Percentiles rank a stretch among this genome's conserved stretches.
Conservation (phyloP, 257 asterid genomes). For the Linaria vulgaris region DNA sequence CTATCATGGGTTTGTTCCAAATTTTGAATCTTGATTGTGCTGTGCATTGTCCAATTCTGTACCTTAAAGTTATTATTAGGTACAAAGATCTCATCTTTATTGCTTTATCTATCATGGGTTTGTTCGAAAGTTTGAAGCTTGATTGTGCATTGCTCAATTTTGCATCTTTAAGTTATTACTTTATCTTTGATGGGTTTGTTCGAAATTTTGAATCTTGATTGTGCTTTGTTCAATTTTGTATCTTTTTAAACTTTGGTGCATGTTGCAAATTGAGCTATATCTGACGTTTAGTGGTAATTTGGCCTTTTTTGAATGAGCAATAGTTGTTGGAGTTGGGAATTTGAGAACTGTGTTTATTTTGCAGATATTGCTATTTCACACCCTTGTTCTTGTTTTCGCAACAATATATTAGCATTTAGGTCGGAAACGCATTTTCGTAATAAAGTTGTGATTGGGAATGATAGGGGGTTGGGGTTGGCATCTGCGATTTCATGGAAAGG, state of each 20-base stretch:
- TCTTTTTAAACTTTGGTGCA: not conserved
- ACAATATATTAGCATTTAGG: slow-evolving; percentile 47
- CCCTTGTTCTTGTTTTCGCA: slow-evolving; percentile 67
- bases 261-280: not conserved
- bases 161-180: not conserved
- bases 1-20: not conserved
- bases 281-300: not conserved
- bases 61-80: not conserved
- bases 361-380: slow-evolving; percentile 90
- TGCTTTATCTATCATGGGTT: not conserved
- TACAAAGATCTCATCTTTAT: too few species aligned
- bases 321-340: not conserved
- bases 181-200: not conserved
- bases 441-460: slow-evolving; percentile 42
- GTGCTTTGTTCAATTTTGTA: not conserved
- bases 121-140: not conserved
- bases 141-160: not conserved
- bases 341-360: slow-evolving; percentile 20
- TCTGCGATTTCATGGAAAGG: slow-evolving; percentile 42
- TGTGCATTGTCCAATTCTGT: not conserved
- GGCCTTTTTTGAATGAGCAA: not conserved
- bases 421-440: slow-evolving; percentile 37
- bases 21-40: not conserved
- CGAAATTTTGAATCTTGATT: too few species aligned
- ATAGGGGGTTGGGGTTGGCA: slow-evolving; percentile 40